phyloP scores from a whole-genome alignment of 163 green algal genomes.

The Volvox carteri region DNA sequence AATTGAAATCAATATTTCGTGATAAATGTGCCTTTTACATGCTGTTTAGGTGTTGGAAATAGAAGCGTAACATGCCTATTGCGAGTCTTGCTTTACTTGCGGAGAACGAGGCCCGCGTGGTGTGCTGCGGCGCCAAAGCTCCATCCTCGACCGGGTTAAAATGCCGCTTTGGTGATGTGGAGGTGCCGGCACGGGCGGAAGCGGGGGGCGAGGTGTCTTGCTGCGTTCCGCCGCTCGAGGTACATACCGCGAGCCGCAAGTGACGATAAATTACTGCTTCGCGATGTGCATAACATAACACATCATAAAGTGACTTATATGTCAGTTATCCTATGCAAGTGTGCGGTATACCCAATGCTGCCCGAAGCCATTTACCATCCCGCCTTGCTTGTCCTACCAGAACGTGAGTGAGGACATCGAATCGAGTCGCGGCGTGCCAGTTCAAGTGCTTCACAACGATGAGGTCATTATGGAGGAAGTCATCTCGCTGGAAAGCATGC shows the following conservation, averaged over 20 bases:
- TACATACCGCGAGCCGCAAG: too few species aligned
- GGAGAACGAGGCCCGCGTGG: background rate
- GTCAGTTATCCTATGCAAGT: too few species aligned
- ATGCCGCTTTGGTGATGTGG: conserved; percentile 33
- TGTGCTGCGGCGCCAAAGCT: conserved; percentile 39
- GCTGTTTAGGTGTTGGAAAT: too few species aligned
- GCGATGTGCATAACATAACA: too few species aligned
- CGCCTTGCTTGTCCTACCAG: too few species aligned
- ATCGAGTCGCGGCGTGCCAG: background rate
- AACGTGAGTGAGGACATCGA: conserved; percentile 20
- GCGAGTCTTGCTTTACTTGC: background rate
- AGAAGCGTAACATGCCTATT: background rate
- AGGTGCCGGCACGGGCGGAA: conserved; percentile 34
- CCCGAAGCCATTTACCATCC: too few species aligned
- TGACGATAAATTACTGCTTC: too few species aligned
- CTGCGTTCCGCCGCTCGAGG: conserved; percentile 40
- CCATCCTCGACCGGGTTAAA: background rate
- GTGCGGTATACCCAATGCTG: too few species aligned
- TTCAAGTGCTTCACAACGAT: conserved; percentile 27
- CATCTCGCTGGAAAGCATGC: conserved; percentile 8
- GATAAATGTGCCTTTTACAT: background rate
- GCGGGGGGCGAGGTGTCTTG: conserved; percentile 44
- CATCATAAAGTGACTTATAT: too few species aligned
- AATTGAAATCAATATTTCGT: background rate
- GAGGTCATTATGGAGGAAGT: conserved; percentile 19